Conservation (phyloP, 2,329 filamentous ascomycete species). For the Diplodia sapinea region DNA sequence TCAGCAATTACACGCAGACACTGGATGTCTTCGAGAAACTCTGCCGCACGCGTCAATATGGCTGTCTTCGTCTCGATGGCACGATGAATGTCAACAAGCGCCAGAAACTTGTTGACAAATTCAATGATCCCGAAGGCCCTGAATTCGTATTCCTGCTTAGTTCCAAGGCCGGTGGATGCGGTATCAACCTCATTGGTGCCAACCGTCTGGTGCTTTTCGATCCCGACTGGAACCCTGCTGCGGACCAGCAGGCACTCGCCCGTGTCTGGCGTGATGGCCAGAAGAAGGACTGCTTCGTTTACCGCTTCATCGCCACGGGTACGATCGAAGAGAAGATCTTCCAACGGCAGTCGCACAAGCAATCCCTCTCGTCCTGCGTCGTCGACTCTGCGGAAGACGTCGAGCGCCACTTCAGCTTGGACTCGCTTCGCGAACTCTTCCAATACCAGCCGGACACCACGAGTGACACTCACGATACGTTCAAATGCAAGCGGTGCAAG, state of each 20-base stretch:
- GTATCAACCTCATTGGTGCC: slow-evolving; percentile 91
- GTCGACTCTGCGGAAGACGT: slow-evolving; percentile 97
- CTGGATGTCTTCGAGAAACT: slow-evolving; percentile 92
- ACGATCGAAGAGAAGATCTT: slow-evolving; percentile 99
- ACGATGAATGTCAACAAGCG: slow-evolving; percentile 98
- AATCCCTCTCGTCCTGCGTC: slow-evolving; percentile 92
- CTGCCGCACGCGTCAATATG: slow-evolving; percentile 84
- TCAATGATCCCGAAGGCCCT: slow-evolving; percentile 87
- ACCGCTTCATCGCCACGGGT: slow-evolving; percentile 97
- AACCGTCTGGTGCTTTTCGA: slow-evolving; percentile 96
- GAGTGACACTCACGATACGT: slow-evolving; percentile 96
- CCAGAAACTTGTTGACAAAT: slow-evolving; percentile 95
- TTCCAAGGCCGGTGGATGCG: slow-evolving; percentile 95
- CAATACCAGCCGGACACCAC: slow-evolving; percentile 84
- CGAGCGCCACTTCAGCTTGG: slow-evolving; percentile 92
- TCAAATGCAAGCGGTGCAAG: slow-evolving; percentile 94
- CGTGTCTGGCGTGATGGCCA: slow-evolving; percentile 99
- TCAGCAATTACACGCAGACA: slow-evolving; percentile 97
- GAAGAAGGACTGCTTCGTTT: slow-evolving; percentile 99
- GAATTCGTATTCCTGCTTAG: slow-evolving; percentile 97
- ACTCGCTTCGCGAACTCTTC: slow-evolving; percentile 90
- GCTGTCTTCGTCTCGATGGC: slow-evolving; percentile 86
- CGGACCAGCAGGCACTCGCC: slow-evolving; percentile 94
- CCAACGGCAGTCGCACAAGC: slow-evolving; percentile 97
- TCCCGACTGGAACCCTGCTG: slow-evolving; percentile 93